A percentile compares a stretch with the other conserved stretches of the same genome.
Conservation (phyloP, 2,329 filamentous ascomycete species). For the Colletotrichum spinosum region DNA sequence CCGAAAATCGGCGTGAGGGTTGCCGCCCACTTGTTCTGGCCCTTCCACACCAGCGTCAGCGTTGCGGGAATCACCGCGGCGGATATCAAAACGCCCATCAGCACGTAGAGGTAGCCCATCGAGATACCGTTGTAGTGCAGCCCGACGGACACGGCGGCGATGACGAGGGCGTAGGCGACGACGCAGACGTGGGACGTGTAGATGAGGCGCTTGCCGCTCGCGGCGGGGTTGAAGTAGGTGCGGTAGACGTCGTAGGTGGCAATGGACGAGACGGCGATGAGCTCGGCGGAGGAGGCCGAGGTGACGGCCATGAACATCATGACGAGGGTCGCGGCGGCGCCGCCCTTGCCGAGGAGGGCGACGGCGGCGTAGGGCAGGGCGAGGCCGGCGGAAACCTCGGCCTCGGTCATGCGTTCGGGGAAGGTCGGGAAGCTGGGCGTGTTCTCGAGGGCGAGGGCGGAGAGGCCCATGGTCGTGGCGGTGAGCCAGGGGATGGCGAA, state of each 20-base stretch:
- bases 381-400: constrained; percentile 79
- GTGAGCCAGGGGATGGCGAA: constrained; percentile 89
- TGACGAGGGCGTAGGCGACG: constrained; percentile 76
- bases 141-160: constrained; percentile 82
- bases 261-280: constrained; percentile 87
- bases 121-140: constrained; percentile 80
- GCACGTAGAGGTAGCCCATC: constrained; percentile 89
- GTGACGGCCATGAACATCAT: constrained; percentile 89
- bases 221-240: constrained; percentile 84
- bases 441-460: constrained; percentile 79
- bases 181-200: constrained; percentile 83
- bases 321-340: constrained; percentile 78
- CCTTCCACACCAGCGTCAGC: constrained; percentile 82
- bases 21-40: constrained; percentile 80
- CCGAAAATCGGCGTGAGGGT: constrained; percentile 76
- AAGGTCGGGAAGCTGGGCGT: constrained; percentile 76
- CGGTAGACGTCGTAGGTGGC: constrained; percentile 91
- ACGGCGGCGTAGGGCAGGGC: constrained; percentile 83
- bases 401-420: constrained; percentile 73
- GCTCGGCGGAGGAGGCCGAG: constrained; percentile 79
- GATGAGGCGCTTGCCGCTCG: constrained; percentile 81
- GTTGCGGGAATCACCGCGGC: constrained; percentile 86
- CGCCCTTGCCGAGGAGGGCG: constrained; percentile 80
- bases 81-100: constrained; percentile 93
- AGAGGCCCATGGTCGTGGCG: constrained; percentile 83